Base-by-base conservation (phyloP, 768 basidiomycete genomes). In the Mycena pura region DNA sequence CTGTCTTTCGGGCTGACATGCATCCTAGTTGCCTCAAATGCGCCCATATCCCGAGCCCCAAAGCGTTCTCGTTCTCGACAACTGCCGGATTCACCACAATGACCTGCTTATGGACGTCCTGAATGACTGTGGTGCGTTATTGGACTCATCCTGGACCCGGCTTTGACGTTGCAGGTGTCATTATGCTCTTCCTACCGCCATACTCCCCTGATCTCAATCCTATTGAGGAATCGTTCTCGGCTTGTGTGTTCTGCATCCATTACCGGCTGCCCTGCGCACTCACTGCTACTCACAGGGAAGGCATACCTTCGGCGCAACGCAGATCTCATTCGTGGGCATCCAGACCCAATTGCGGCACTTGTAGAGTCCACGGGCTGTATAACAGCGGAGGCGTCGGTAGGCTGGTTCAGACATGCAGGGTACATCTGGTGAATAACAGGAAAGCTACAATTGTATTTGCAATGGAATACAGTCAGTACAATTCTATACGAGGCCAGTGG, bases 1-100 rank as follows among this genome's bases (percentile, higher is more conserved):
- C 14, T 3, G 6, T 6, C 5, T 27, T 45, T 3, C 14, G 5
- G 21, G 13, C 44, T 45, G 13, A 45, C 44, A 21, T 44, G 24
- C 21, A n/a, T 21, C 24, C 8, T 10, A 49, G 48, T 13, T 49
- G 7, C 48, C 48, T 21, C 48, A 34, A 24, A 49, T 58, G 57
- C 52, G 47, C 11, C 62, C 62, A n/a, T 63, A 43, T 27, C 62
- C 62, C 3, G 57, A 32, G 14, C 6, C 14, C 3, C 46, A 51
- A 29, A 63, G 62, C 52, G 47, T 63, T 2, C 48, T 63, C 9
- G 38, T 63, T 5, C 10, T 63, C 2, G 62, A 63, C 49, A 63
- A 63, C 39, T 63, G 62, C 38, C 3, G 36, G 7, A 63, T 57
- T 15, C 56, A 48, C 15, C 46, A 48, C n/a, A 48, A 27, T 2